Evolutionary conservation across 2,329 filamentous ascomycete genomes (phyloP).

Genomic region (Claviceps fusiformis): DNA sequence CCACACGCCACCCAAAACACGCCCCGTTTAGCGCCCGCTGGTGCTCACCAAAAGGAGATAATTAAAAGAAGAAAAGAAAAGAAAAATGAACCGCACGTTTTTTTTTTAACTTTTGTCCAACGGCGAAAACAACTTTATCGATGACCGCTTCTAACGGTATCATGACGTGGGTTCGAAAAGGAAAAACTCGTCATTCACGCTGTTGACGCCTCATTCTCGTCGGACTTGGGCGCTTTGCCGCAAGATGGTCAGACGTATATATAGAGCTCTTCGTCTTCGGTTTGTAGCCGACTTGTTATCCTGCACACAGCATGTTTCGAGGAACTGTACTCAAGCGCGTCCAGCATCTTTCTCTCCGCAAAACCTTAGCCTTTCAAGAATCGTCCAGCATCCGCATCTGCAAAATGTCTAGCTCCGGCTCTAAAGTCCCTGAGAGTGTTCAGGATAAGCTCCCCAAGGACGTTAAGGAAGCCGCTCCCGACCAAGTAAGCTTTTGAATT

Average conservation of each 20-base stretch:
- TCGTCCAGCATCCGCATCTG: not conserved
- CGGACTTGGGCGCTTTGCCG: not conserved
- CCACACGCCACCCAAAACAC: not conserved
- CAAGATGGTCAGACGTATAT: not conserved
- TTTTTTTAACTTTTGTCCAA: not conserved
- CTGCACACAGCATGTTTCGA: not conserved
- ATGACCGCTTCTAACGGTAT: not conserved
- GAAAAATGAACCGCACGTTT: not conserved
- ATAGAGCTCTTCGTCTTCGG: not conserved
- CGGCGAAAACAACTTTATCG: not conserved
- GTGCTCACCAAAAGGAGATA: not conserved
- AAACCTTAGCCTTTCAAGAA: not conserved
- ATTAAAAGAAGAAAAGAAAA: too few relatives aligned
- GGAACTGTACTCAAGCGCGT: not conserved
- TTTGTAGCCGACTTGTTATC: not conserved
- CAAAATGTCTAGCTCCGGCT: not conserved
- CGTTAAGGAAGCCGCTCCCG: slow-evolving; percentile 11
- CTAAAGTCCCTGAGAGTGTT: slow-evolving; percentile 2
- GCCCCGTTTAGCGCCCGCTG: not conserved
- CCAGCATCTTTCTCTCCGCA: not conserved
- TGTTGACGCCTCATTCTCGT: not conserved
- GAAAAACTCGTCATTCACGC: not conserved
- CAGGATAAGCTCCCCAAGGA: slow-evolving; percentile 9
- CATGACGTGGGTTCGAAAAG: not conserved
- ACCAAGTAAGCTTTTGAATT: slow-evolving; percentile 6